Conservation (phyloP, 305 asterid species). For the Plantago lanceolata region DNA sequence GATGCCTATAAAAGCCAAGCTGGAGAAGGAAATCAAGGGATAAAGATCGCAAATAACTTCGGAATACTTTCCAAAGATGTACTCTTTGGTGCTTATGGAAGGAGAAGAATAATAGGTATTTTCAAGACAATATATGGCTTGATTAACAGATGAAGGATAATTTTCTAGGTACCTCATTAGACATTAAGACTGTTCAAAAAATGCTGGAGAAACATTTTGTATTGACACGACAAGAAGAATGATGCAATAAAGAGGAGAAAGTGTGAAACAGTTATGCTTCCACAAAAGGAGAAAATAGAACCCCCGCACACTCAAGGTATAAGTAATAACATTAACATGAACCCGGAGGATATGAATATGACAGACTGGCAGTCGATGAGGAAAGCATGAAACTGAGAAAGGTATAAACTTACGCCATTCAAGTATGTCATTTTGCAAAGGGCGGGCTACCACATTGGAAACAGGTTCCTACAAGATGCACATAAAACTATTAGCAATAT, state of each 20-base stretch:
- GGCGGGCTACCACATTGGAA: conserved; percentile 91
- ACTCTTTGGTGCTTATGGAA: neutral
- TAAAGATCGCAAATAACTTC: too few species aligned
- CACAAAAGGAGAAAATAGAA: conserved; percentile 14
- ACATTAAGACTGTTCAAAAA: too few species aligned
- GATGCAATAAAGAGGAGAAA: conserved; percentile 3
- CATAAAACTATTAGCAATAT: conserved; percentile 15
- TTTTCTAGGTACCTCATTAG: too few species aligned
- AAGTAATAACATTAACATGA: neutral
- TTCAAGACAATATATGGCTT: too few species aligned
- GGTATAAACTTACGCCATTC: conserved; percentile 85
- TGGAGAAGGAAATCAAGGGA: too few species aligned
- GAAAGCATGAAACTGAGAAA: conserved; percentile 6
- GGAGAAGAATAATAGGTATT: neutral
- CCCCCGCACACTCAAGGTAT: conserved; percentile 9
- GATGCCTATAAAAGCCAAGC: too few species aligned
- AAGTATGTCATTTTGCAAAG: conserved; percentile 85
- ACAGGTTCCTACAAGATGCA: conserved; percentile 72
- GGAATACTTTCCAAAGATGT: neutral
- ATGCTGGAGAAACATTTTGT: neutral
- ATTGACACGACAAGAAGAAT: conserved; percentile 6
- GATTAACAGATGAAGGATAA: too few species aligned
- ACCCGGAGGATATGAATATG: neutral
- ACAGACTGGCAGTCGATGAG: neutral
- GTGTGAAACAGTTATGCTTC: neutral